Evolutionary conservation across 257 asterid genomes (phyloP), one percentile per base, ranked within the genome.

Genomic region (Plantago major): DNA sequence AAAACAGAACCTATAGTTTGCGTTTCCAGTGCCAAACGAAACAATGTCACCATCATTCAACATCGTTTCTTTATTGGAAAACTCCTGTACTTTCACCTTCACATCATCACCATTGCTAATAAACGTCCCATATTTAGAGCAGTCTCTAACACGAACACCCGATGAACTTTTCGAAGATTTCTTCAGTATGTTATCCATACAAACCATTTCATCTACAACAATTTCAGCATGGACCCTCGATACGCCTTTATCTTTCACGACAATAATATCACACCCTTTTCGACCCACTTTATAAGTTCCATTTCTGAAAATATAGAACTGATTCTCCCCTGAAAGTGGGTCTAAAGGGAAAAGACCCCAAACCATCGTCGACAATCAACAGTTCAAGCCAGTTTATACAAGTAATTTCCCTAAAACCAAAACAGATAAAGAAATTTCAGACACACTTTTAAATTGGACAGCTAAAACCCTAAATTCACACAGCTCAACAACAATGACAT

Each of bases 211-310:
- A 74, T 87, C 93, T 22, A 93, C 74, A 69, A 83, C 61, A 72
- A 89, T 83, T 81, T 93, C 99, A 7, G 99, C 94, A 72, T 93
- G 99, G 73, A 89, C 73, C 87, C 97, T 87, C 33, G 99, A 93
- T 66, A 93, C 96, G 18, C 95, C 94, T 80, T 87, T 93, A 71
- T 93, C 99, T 71, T 81, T 92, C 65, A 80, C 85, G 45, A 85
- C 63, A 64, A 85, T 87, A 67, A 93, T 67, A 65, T 93, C 99
- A 66, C 99, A 93, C 63, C 97, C 99, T 92, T 78, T 92, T 69
- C 97, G 87, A 46, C 97, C 99, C 52, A 82, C 94, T 84, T 82
- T 87, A 73, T 89, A 93, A 16, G 88, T 73, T 62, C 99, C 99
- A 73, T 77, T 78, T 11, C 77, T 73, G 83, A 83, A 83, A 62